A percentile compares a stretch with the other conserved stretches of the same genome.
Conservation (phyloP, 2,329 filamentous ascomycete genomes). For the Huntiella bhutanensis region DNA sequence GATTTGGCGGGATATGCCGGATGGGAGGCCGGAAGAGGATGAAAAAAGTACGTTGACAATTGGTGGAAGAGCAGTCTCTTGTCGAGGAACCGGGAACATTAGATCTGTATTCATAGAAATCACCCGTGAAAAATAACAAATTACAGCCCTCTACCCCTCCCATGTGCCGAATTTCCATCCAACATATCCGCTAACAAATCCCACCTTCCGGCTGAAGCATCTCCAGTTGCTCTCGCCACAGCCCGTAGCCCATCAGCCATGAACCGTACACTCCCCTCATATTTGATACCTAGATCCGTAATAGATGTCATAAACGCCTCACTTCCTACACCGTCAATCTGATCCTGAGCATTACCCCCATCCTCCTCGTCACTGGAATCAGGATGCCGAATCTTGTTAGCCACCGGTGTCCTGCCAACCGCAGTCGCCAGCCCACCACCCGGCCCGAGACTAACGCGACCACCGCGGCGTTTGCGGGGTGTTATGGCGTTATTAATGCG, state of each 20-base stretch:
- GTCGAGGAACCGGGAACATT: conserved; percentile 9
- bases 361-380: conserved; percentile 13
- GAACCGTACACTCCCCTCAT: conserved; percentile 49
- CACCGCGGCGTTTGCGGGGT: conserved; percentile 14
- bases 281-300: conserved; percentile 38
- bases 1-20: conserved; percentile 54
- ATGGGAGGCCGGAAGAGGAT: conserved; percentile 14
- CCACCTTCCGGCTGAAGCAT: conserved; percentile 43
- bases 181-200: conserved; percentile 67
- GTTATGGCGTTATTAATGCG: conserved; percentile 21
- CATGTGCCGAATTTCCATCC: conserved; percentile 25
- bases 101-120: conserved; percentile 9
- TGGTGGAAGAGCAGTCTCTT: neutral
- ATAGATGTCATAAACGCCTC: conserved; percentile 33
- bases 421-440: neutral
- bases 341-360: conserved; percentile 21
- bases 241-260: conserved; percentile 54
- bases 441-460: neutral
- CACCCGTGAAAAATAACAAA: neutral
- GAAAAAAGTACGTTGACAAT: neutral
- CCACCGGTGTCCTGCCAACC: conserved; percentile 1
- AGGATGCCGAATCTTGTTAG: conserved; percentile 9
- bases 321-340: conserved; percentile 18
- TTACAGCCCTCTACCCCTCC: neutral
- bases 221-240: conserved; percentile 53